phyloP scores from a whole-genome alignment of 2,329 filamentous ascomycete genomes.

The Capronia coronata region DNA sequence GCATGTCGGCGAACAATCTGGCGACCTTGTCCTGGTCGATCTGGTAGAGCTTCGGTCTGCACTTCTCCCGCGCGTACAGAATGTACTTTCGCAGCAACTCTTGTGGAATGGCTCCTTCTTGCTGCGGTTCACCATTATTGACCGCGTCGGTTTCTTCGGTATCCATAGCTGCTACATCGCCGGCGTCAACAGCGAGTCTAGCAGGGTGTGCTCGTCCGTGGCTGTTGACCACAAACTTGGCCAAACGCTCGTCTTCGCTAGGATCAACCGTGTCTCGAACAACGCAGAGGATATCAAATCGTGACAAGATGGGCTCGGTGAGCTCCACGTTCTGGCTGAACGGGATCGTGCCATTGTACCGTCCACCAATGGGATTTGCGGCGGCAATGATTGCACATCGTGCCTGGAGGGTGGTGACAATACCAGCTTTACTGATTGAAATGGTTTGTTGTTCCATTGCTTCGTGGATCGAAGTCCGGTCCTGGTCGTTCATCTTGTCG shows the following conservation, averaged over 20 bases:
- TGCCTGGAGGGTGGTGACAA: constrained; percentile 93
- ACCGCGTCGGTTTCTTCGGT: constrained; percentile 43
- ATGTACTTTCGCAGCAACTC: constrained; percentile 94
- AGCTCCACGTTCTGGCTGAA: constrained; percentile 96
- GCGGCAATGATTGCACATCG: constrained; percentile 94
- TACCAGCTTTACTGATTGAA: constrained; percentile 96
- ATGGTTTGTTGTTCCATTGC: constrained; percentile 99
- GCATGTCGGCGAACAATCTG: constrained; percentile 90
- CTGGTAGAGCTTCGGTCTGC: constrained; percentile 86
- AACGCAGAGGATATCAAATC: constrained; percentile 95
- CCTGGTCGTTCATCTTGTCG: constrained; percentile 99
- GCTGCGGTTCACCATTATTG: constrained; percentile 44
- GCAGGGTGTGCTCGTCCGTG: constrained; percentile 82
- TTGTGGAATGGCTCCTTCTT: constrained; percentile 73
- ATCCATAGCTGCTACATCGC: constrained; percentile 57
- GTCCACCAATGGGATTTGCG: constrained; percentile 90
- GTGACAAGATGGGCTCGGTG: constrained; percentile 92
- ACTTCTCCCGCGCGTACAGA: constrained; percentile 83
- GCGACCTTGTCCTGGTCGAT: constrained; percentile 98
- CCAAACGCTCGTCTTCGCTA: constrained; percentile 82
- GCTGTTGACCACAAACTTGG: constrained; percentile 88
- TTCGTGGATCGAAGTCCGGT: constrained; percentile 96
- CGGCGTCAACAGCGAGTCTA: constrained; percentile 44
- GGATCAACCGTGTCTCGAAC: constrained; percentile 94
- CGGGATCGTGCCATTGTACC: constrained; percentile 92